phyloP scores from a whole-genome alignment of 176 grass and related monocot species.

The Oryza brachyantha region DNA sequence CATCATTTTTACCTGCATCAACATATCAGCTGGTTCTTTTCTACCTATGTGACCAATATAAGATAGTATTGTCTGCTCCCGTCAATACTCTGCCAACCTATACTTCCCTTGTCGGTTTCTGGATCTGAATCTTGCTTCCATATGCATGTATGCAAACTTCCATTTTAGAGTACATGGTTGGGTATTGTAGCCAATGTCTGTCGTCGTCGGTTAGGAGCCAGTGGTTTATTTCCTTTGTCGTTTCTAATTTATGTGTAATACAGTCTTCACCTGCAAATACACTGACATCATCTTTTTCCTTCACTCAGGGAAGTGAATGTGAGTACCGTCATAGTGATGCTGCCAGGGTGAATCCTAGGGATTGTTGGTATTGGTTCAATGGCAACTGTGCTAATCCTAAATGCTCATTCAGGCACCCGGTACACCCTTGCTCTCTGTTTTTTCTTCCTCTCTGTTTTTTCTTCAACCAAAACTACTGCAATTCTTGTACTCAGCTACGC shows the following conservation, averaged over 20 bases:
- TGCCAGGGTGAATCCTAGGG: constrained; percentile 71
- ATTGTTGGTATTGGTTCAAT: constrained; percentile 76
- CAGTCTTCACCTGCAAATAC: not conserved
- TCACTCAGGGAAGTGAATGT: constrained; percentile 53
- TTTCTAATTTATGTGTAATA: not conserved
- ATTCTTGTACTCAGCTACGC: not conserved
- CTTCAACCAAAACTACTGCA: not conserved
- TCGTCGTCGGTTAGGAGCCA: not conserved
- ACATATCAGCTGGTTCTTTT: not conserved
- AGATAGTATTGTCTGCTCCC: not conserved
- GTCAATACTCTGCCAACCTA: not conserved
- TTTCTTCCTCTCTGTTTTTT: too few species aligned
- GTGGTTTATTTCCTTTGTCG: not conserved
- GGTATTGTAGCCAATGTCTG: not conserved
- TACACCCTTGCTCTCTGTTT: constrained; percentile 15
- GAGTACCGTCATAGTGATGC: constrained; percentile 61
- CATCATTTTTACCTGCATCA: not conserved
- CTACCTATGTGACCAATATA: not conserved
- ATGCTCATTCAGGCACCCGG: constrained; percentile 71
- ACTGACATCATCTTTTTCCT: constrained; percentile 6
- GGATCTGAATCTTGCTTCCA: not conserved
- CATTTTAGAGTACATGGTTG: not conserved
- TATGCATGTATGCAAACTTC: not conserved
- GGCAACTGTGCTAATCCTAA: constrained; percentile 60
- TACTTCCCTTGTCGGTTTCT: not conserved